Percentiles rank a stretch among this genome's conserved stretches.
Conservation (phyloP, 345 rosid genomes). For the Sisymbrium altissimum region DNA sequence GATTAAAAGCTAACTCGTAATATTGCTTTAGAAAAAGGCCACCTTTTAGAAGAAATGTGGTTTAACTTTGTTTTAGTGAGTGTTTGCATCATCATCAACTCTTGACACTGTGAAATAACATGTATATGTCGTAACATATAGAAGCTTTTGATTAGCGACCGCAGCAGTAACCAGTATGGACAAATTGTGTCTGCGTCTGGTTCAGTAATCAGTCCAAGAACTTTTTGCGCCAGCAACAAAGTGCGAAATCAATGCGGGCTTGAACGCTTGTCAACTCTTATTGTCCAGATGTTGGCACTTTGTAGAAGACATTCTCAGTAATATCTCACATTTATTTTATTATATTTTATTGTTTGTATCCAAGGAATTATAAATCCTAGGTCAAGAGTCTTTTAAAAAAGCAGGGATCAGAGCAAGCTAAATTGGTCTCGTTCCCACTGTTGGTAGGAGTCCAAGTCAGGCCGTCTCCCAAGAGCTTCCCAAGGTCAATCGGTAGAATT, state of each 20-base stretch:
- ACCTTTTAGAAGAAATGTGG: neutral
- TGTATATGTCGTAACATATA: neutral
- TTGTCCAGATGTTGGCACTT: neutral
- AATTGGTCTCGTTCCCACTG: neutral
- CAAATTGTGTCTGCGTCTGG: neutral
- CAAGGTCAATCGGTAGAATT: neutral
- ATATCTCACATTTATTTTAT: neutral
- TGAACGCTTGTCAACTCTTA: neutral
- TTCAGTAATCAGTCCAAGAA: neutral
- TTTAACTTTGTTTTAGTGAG: neutral
- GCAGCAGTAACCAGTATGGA: neutral
- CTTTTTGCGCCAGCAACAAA: neutral
- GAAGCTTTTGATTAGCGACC: neutral
- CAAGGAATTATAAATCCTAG: neutral
- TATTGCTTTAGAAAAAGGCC: no score
- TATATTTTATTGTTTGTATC: neutral
- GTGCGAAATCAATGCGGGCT: neutral
- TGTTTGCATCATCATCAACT: no score
- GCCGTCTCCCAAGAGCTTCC: no score
- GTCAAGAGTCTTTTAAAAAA: no score
- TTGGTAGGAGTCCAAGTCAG: no score
- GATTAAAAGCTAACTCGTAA: neutral
- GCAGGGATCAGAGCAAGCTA: neutral
- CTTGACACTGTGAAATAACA: neutral
- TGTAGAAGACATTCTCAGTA: neutral